Base-by-base conservation (phyloP, 768 basidiomycete genomes). In the Pulveroboletus sp. region DNA sequence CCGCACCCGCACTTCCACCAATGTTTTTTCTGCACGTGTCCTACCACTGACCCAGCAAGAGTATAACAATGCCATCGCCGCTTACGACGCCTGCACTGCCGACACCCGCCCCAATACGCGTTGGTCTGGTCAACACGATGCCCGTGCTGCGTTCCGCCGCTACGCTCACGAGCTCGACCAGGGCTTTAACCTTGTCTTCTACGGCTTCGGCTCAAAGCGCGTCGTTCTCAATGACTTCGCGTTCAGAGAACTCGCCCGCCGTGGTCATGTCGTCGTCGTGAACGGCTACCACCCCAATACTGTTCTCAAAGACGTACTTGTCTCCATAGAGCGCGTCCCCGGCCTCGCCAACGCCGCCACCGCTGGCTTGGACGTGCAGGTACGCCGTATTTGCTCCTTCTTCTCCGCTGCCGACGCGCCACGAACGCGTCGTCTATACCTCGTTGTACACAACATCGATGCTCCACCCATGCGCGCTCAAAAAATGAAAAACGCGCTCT, bases 391-490 rank as follows among this genome's bases (percentile, higher is more conserved):
- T 54, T 78, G 81, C 59, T 74, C 83, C 21, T 81, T 82, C 61
- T 84, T 89, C 65, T 69, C 78, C 62, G 64, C 77, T 0, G 56
- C 33, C 31, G 49, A 57, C 32, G 55, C 63, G 8, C 55, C 65
- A 2, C 61, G 63, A 43, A 50, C 65, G 15, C 66, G 64, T 40
- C 78, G 77, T 40, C 72, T 98, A 37, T 92, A 83, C 64, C 72
- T 98, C 53, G 69, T 95, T 61, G 72, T 96, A 21, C 93, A 98
- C 74, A 94, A 89, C 69, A 83, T 97, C 66, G 94, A 97, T 59
- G 76, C 86, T 0, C 76, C 84, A 0, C 70, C 80, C 6, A 71
- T 96, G 24, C 86, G 91, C 35, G 66, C 76, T 1, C 59, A 76
- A 17, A 84, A 84, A 57, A 73, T 83, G 17, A 80, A 82, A 60